These are phyloP conservation scores for Coemansia sp. DNA, from an alignment of 192 early-diverging fungal species.

Conservation along the genomic window DNA sequence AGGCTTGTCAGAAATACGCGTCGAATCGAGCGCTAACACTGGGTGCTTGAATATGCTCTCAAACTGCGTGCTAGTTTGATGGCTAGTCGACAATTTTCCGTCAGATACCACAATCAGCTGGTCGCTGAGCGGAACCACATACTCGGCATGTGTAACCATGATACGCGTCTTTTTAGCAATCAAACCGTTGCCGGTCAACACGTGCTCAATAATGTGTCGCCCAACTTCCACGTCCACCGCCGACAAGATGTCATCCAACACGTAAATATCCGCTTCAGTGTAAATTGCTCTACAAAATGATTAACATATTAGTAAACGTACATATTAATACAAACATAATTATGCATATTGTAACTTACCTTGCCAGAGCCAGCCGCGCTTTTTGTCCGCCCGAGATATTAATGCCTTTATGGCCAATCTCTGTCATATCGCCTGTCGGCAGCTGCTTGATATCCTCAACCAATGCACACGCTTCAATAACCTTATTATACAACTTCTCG, in stretches of 20 bases:
- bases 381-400: constrained; percentile 66
- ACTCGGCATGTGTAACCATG: constrained; percentile 41
- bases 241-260: constrained; percentile 33
- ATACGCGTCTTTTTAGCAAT: constrained; percentile 27
- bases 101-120: constrained; percentile 17
- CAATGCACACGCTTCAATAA: constrained; percentile 38
- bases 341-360: constrained; percentile 17
- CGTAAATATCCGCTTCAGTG: constrained; percentile 55
- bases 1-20: too few relatives aligned
- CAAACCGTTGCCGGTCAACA: constrained; percentile 25
- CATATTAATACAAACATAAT: background rate
- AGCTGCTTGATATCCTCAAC: constrained; percentile 22
- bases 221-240: constrained; percentile 37
- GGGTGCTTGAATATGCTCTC: background rate
- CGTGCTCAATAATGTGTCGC: constrained; percentile 25
- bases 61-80: background rate
- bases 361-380: constrained; percentile 62
- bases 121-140: constrained; percentile 34
- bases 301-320: background rate
- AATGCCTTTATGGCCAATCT: constrained; percentile 60
- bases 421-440: constrained; percentile 42
- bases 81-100: background rate
- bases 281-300: constrained; percentile 58
- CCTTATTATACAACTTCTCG: constrained; percentile 13
- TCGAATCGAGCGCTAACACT: background rate